phyloP scores from a whole-genome alignment of 2,329 filamentous ascomycete species.

The Verticillium nubilum region DNA sequence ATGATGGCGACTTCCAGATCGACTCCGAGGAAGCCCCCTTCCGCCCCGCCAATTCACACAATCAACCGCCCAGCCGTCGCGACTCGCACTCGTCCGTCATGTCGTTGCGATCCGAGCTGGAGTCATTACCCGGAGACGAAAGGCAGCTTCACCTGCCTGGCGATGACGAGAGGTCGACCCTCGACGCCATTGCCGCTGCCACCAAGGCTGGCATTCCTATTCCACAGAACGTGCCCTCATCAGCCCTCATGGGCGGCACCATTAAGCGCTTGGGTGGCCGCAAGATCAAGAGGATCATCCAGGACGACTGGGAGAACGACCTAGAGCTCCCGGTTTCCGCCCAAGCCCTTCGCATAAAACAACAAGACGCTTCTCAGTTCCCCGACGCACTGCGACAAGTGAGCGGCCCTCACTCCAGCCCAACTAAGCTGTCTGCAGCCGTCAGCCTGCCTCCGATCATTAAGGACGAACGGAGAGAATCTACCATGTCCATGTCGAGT shows the following conservation, averaged over 20 bases:
- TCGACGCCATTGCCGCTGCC: slow-evolving; percentile 82
- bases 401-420: slow-evolving; percentile 49
- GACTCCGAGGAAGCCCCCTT: slow-evolving; percentile 62
- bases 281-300: slow-evolving; percentile 66
- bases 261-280: slow-evolving; percentile 82
- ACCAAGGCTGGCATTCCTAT: slow-evolving; percentile 88
- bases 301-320: slow-evolving; percentile 79
- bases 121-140: slow-evolving; percentile 71
- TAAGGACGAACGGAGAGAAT: slow-evolving; percentile 23
- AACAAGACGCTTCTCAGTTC: slow-evolving; percentile 53
- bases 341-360: slow-evolving; percentile 60
- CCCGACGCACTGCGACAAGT: slow-evolving; percentile 66
- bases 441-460: slow-evolving; percentile 23
- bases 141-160: slow-evolving; percentile 82
- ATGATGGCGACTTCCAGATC: slow-evolving; percentile 70
- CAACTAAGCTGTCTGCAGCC: slow-evolving; percentile 29
- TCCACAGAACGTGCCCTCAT: slow-evolving; percentile 78
- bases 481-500: slow-evolving; percentile 23
- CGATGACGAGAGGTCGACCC: slow-evolving; percentile 77
- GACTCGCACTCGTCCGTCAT: slow-evolving; percentile 78
- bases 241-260: slow-evolving; percentile 84
- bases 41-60: slow-evolving; percentile 38
- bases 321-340: slow-evolving; percentile 60
- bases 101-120: slow-evolving; percentile 78
- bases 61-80: slow-evolving; percentile 48